Evolutionary conservation across 495 filamentous ascomycete species (phyloP), one percentile per base, ranked within the genome.

Genomic region (Sordaria brevicollis): DNA sequence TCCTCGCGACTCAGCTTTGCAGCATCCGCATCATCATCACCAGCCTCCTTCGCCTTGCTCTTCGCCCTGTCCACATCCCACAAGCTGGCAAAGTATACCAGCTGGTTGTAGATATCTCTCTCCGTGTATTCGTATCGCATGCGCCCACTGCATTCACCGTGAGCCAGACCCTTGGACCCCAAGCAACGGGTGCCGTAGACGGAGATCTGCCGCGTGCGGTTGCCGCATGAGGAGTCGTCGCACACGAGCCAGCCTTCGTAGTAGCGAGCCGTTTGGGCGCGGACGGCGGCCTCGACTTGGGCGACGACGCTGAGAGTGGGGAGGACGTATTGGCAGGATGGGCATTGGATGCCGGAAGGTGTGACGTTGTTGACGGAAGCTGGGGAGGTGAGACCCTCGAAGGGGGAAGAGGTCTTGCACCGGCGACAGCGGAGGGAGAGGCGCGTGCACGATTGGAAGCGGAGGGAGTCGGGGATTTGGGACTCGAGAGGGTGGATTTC

Each of bases 181-280:
- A 98, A 84, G 78, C 95, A 99, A 34, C 93, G 88, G 74, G 89
- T 90, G 54, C 95, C 95, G 76, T 93, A 95, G 5, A 99, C 95
- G 75, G 87, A 91, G 83, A 97, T 92, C 79, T 96, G 92, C 49
- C 94, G 85, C 7, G 95, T 97, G 65, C 93, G 90, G 75, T 88
- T 91, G 29, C 92, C 93, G 77, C 95, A 99, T 11, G 88, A 84
- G 2, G 91, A 79, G 76, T 99, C 95, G 78, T 97, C 90, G 80
- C 95, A 99, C 34, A 92, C 85, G 15, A 98, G 87, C 90, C 90
- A 96, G 57, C 88, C 93, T 73, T 94, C 90, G 79, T 99, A 97
- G 83, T 98, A 99, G 34, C 87, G 87, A 19, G 91, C 86, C 5
- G 90, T 90, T 75, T 90, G 86, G 43, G 86, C 81, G 62, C 95